phyloP scores from a whole-genome alignment of 352 stramenopile genomes.

The Chrysophaeum taylorii region DNA sequence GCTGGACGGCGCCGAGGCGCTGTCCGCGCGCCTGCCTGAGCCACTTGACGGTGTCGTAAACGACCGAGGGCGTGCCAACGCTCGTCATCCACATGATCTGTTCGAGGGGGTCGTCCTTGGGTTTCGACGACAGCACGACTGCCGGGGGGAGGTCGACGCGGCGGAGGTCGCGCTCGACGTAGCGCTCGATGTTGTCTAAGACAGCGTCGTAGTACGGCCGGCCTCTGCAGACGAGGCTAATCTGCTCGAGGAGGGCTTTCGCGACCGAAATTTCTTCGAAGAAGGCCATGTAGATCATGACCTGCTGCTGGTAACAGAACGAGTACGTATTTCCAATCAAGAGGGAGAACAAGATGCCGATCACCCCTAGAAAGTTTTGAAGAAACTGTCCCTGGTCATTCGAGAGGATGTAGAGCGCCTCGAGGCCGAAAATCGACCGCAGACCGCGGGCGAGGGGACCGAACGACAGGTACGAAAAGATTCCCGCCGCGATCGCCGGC shows the following conservation, averaged over 20 bases:
- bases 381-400: constrained; percentile 17
- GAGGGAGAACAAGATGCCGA: constrained; percentile 16
- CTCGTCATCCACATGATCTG: constrained; percentile 19
- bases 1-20: constrained; percentile 1
- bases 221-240: constrained; percentile 10
- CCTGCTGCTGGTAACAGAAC: constrained; percentile 20
- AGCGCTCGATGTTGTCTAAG: background rate
- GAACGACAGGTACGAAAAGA: background rate
- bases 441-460: background rate
- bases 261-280: constrained; percentile 18
- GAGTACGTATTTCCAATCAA: constrained; percentile 18
- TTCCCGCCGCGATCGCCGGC: background rate
- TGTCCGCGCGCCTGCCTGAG: background rate
- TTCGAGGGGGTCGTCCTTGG: constrained; percentile 18
- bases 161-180: constrained; percentile 12
- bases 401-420: background rate
- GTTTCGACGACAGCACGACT: background rate
- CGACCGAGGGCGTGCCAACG: background rate
- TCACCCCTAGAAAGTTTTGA: constrained; percentile 15
- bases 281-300: constrained; percentile 11
- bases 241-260: constrained; percentile 17
- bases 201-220: constrained; percentile 2
- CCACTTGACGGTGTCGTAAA: background rate
- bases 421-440: background rate
- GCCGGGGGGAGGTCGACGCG: constrained; percentile 1